phyloP scores from a whole-genome alignment of 1,284 basidiomycete species.

The Cutaneotrichosporon curvatum region DNA sequence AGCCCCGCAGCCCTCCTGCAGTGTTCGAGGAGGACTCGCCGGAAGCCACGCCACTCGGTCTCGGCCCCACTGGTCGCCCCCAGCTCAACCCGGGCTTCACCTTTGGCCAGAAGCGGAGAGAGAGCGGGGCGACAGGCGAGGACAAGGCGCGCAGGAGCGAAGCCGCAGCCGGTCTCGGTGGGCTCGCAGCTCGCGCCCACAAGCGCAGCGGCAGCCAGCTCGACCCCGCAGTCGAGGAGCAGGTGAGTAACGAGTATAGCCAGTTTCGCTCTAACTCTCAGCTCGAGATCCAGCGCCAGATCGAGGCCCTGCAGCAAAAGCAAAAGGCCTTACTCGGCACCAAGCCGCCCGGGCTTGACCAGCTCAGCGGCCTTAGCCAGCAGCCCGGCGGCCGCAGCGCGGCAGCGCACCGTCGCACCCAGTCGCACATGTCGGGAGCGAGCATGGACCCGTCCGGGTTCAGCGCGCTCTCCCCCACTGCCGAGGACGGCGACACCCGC shows the following conservation, averaged over 20 bases:
- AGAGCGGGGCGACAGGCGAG: slow-evolving; percentile 8
- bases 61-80: slow-evolving; percentile 74
- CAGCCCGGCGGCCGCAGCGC: slow-evolving; percentile 40
- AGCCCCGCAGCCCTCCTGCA: slow-evolving; percentile 28
- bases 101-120: slow-evolving; percentile 57
- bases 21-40: slow-evolving; percentile 43
- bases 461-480: slow-evolving; percentile 11
- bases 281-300: slow-evolving; percentile 84
- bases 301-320: slow-evolving; percentile 81
- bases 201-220: slow-evolving; percentile 60
- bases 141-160: slow-evolving; percentile 27
- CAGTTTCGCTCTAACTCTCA: too few relatives aligned
- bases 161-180: slow-evolving; percentile 39
- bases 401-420: slow-evolving; percentile 68
- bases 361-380: slow-evolving; percentile 22
- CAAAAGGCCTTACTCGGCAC: slow-evolving; percentile 72
- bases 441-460: not conserved
- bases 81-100: slow-evolving; percentile 82
- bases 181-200: slow-evolving; percentile 46
- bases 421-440: slow-evolving; percentile 56
- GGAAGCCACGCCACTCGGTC: slow-evolving; percentile 21
- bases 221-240: slow-evolving; percentile 64
- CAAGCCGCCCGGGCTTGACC: slow-evolving; percentile 56
- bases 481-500: slow-evolving; percentile 6
- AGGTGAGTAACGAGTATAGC: slow-evolving; percentile 62